Base-by-base conservation (phyloP, 179 eudicot genomes). In the Heliamphora ciliata region DNA sequence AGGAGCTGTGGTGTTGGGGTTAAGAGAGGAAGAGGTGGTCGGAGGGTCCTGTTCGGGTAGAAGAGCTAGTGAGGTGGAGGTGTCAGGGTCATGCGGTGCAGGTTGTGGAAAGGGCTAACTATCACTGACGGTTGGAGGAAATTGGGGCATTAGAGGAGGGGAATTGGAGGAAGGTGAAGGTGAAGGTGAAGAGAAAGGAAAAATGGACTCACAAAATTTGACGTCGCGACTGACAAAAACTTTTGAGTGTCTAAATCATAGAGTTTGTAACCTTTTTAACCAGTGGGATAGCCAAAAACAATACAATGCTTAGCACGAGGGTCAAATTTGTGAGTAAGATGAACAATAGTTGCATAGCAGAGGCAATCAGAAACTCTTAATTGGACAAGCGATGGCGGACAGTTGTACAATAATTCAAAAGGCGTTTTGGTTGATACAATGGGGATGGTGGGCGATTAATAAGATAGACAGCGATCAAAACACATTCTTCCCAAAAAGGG, bases 301-400 rank as follows among this genome's bases (percentile, higher is more conserved):
- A 84, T 40, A 56, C 75, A 79, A 2, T 31, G n/a, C 0, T 21
- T 4, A 3, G 76, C 76, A 11, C 60, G 24, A 1, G 83, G 8
- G 24, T 31, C 70, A 74, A 82, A 82, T 66, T 85, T 85, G 11
- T 74, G 54, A 8, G 4, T 10, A 1, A 8, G 74, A 5, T 21
- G 70, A 47, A n/a, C 14, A 4, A 15, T 15, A 5, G 17, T 70
- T 0, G 82, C 79, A 69, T 68, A 69, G 18, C 83, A 80, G 0
- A 73, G 21, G 6, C 83, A 73, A 61, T 85, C 83, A 82, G 84
- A 82, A 4, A 73, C 77, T 21, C 24, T 80, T 0, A 84, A 6
- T 17, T 75, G 66, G 44, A 6, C 13, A 47, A 77, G 51, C 46
- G 4, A 4, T 3, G 77, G 80, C 4, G 71, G 11, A 6, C 2